Evolutionary conservation across 2,329 filamentous ascomycete genomes (phyloP).

Genomic region (Monilinia laxa): DNA sequence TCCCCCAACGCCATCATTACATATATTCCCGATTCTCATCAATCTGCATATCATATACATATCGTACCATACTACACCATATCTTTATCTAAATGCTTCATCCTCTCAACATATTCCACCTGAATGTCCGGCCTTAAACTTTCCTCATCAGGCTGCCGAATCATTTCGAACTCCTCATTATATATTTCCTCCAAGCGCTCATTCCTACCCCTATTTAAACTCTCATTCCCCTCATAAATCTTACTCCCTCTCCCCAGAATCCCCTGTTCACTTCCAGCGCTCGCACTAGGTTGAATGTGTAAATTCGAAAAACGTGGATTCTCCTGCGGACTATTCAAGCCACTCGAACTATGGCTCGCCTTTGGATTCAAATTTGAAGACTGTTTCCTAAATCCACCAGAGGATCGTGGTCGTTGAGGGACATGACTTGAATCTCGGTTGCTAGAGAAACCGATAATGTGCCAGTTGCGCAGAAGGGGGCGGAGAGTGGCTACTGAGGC

Average conservation of each 20-base stretch:
- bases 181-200: background rate
- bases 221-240: background rate
- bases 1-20: background rate
- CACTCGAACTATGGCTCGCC: too few relatives aligned
- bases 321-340: background rate
- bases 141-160: background rate
- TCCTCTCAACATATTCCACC: background rate
- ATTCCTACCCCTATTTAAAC: background rate
- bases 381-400: background rate
- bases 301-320: background rate
- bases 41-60: background rate
- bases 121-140: background rate
- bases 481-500: constrained; percentile 15
- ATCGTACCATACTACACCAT: background rate
- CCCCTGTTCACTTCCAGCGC: background rate
- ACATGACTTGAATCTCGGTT: background rate
- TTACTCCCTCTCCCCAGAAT: background rate
- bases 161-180: background rate
- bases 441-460: background rate
- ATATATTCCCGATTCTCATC: background rate
- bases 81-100: background rate
- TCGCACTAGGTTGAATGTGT: background rate
- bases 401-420: background rate
- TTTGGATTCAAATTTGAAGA: too few relatives aligned
- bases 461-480: constrained; percentile 1